Base-by-base conservation (phyloP, 148 eudicot genomes). In the Camellia sinensis region DNA sequence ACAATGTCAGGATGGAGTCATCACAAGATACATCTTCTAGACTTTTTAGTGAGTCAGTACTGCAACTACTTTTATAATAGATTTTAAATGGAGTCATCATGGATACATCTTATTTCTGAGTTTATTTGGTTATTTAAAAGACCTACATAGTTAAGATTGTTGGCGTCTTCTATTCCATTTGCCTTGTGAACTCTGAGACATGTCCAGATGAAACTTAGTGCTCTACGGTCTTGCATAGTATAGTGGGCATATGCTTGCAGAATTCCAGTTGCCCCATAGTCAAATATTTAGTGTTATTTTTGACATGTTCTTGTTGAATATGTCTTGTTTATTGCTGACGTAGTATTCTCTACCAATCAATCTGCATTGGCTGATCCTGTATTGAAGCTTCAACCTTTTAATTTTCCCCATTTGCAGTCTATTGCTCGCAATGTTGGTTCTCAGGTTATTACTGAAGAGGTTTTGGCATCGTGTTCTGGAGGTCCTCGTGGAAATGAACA, bases 401-500 rank as follows among this genome's bases (percentile, higher is more conserved):
- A 44, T 80, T 14, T 68, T 62, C 8, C 14, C 48, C 76, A 7
- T 43, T 54, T 83, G 66, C 87, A 97, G 99, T 87, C 92, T 83
- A 77, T 97, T 75, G 87, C 91, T 73, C 98, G 98, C 52, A 81
- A 85, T 75, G 81, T 83, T 84, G 93, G 94, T 76, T 82, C 91
- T 70, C 87, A 91, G 84, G 90, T 97, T 85, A 79, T 94, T 43
- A 84, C 80, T 80, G 97, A 92, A 88, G 99, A 92, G 81, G 87
- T 92, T 64, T 84, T 97, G 84, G 87, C 91, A 79, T 92, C 97
- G 37, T 91, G 95, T 84, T 83, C 95, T 80, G 89, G 92, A 73
- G 98, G 97, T 82, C 93, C 99, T 74, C 97, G 94, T 45, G 98
- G 97, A 81, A 97, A 92, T 82, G 94, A 97, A 87, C 99, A 97